Evolutionary conservation across 2,329 filamentous ascomycete genomes (phyloP).

Genomic region (Fusarium drepaniforme): DNA sequence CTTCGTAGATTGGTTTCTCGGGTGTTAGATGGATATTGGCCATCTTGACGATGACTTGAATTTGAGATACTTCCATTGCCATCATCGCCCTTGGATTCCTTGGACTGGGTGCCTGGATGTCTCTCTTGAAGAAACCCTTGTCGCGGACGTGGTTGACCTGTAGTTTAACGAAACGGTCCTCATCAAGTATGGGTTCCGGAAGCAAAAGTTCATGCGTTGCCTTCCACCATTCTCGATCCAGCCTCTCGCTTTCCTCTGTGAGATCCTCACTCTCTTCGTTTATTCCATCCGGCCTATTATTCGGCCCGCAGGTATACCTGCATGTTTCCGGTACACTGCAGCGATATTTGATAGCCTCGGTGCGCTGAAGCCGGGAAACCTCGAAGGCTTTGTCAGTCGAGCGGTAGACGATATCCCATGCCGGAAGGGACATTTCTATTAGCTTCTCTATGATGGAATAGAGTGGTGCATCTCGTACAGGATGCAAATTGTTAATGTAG

Average conservation of each 20-base stretch:
- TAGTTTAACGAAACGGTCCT: not conserved
- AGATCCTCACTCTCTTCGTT: not conserved
- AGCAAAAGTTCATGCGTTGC: not conserved
- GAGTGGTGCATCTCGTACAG: not conserved
- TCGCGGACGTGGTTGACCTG: not conserved
- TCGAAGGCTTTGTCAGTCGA: not conserved
- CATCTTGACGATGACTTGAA: constrained; percentile 14
- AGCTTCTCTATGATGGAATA: not conserved
- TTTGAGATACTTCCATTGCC: not conserved
- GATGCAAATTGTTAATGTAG: not conserved
- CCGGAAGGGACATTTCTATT: not conserved
- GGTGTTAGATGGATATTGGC: constrained; percentile 15
- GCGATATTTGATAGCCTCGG: not conserved
- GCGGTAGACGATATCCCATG: not conserved
- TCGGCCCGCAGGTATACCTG: not conserved
- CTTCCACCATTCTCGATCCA: not conserved
- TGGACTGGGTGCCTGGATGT: not conserved
- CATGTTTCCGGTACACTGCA: not conserved
- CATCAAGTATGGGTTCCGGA: not conserved
- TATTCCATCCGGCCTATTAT: not conserved
- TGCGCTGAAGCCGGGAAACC: not conserved
- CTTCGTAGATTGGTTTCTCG: not conserved
- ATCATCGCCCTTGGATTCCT: not conserved
- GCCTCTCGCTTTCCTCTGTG: not conserved
- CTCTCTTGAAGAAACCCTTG: not conserved